A percentile compares a stretch with the other conserved stretches of the same genome.
Evolutionary conservation across 2,329 filamentous ascomycete species (phyloP).

Genomic region (Beauveria sp.): DNA sequence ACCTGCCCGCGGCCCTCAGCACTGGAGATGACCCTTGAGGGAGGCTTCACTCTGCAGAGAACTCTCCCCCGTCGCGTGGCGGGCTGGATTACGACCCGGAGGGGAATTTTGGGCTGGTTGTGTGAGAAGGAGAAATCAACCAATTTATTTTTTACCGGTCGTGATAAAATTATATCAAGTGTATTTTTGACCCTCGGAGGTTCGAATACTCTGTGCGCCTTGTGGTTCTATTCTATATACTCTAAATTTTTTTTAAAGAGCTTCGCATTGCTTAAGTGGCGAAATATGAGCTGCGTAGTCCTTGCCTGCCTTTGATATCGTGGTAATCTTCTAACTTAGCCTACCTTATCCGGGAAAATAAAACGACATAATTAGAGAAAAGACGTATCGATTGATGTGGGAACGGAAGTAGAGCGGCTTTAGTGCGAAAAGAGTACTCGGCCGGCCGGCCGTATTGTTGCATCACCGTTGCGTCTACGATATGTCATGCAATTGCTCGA

Average conservation of each 20-base stretch:
- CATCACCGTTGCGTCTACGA: constrained; percentile 3
- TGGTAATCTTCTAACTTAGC: too few relatives aligned
- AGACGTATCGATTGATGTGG: too few relatives aligned
- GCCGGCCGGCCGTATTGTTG: neutral
- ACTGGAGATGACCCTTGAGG: constrained; percentile 63
- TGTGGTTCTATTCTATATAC: neutral
- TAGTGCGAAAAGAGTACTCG: neutral
- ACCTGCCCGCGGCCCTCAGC: constrained; percentile 50
- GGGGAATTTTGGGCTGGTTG: constrained; percentile 48
- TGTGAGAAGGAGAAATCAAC: constrained; percentile 49
- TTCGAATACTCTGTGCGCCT: too few relatives aligned
- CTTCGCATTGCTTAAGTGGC: too few relatives aligned
- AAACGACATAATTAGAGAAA: too few relatives aligned
- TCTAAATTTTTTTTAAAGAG: neutral
- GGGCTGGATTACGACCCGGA: constrained; percentile 58
- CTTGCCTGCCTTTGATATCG: rapidly evolving
- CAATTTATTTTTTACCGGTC: constrained; percentile 23
- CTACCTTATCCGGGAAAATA: too few relatives aligned
- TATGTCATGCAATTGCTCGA: neutral
- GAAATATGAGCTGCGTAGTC: rapidly evolving
- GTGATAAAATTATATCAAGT: neutral
- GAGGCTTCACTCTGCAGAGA: constrained; percentile 67
- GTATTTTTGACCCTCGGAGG: too few relatives aligned
- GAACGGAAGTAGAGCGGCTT: neutral
- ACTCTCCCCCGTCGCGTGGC: constrained; percentile 64